Percentiles rank a stretch among this genome's conserved stretches.
Evolutionary conservation across 306 rosid species (phyloP).

Genomic region (Dryas alaskensis): DNA sequence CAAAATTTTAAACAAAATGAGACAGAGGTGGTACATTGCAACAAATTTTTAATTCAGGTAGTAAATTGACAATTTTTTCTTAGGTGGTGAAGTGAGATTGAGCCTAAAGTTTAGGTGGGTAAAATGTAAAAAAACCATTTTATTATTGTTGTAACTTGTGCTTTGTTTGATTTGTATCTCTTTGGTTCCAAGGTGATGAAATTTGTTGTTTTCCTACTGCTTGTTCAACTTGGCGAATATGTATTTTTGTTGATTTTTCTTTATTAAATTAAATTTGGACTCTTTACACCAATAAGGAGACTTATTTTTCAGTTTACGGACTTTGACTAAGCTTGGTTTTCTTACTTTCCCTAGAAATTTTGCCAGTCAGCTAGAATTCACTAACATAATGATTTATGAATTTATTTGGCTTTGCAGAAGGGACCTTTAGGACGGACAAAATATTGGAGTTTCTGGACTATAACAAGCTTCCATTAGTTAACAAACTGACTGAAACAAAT

Average conservation of each 20-base stretch:
- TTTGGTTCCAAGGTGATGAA: not conserved
- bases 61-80: no score
- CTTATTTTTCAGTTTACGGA: not conserved
- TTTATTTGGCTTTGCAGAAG: slow-evolving; percentile 55
- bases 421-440: slow-evolving; percentile 50
- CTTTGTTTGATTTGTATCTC: not conserved
- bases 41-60: no score
- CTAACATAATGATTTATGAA: slow-evolving; percentile 14
- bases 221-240: slow-evolving; percentile 5
- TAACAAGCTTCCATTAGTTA: slow-evolving; percentile 85
- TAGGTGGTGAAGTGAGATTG: no score
- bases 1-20: no score
- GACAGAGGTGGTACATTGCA: no score
- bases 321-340: slow-evolving; percentile 8
- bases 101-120: no score
- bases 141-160: not conserved
- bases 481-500: slow-evolving; percentile 68
- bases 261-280: slow-evolving; percentile 15
- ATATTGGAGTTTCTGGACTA: slow-evolving; percentile 66
- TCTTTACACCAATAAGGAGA: not conserved
- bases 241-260: not conserved
- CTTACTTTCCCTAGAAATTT: slow-evolving; percentile 11
- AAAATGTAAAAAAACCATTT: not conserved
- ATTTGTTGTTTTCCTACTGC: slow-evolving; percentile 10
- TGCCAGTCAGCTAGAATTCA: slow-evolving; percentile 7